Evolutionary conservation across 805 yeast genomes (phyloP), one percentile per base, ranked within the genome.

Genomic region (Zygoascus bituminiphila): DNA sequence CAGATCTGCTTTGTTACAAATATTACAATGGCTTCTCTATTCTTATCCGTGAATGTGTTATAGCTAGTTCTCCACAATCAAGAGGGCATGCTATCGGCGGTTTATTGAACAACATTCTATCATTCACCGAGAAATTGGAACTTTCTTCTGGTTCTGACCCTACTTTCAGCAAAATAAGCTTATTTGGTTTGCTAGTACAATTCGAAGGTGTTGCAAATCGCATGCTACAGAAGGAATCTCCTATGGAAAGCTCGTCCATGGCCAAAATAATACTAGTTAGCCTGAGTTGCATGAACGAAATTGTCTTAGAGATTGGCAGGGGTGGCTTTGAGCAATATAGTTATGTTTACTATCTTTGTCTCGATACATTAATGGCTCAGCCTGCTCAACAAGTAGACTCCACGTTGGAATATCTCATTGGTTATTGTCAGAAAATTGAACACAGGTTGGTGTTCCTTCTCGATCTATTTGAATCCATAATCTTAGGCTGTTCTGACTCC

Each of bases 261-360:
- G 54, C 59, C 4, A 24, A 48, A 43, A 51, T 46, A 21, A 57
- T 57, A 10, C 22, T 63, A 25, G 46, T 51, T 25, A 42, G 42
- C 3, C 52, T 63, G 8, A 52, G 50, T 37, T 50, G 53, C 14
- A 29, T 57, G 9, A 56, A 62, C 45, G 62, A 60, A 35, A 50
- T 62, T 9, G 56, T 62, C 9, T 45, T 50, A 6, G 49, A 54
- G 10, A 49, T 63, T 29, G 65, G 66, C 1, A 44, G 52, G 10
- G 56, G 51, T 2, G 64, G 62, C 12, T 62, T 62, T 44, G 53
- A 55, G 4, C 71, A 77, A 10, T 82, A 78, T 61, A 79, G 79
- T 55, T 82, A 78, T 60, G 77, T 79, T 14, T 77, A 77, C 53
- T 67, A 73, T 39, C 63, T 79, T 4, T 57, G 77, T 9, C 48